A percentile compares a stretch with the other conserved stretches of the same genome.
phyloP scores from a whole-genome alignment of 2,329 filamentous ascomycete genomes.

The Byssoonygena ceratinophila region DNA sequence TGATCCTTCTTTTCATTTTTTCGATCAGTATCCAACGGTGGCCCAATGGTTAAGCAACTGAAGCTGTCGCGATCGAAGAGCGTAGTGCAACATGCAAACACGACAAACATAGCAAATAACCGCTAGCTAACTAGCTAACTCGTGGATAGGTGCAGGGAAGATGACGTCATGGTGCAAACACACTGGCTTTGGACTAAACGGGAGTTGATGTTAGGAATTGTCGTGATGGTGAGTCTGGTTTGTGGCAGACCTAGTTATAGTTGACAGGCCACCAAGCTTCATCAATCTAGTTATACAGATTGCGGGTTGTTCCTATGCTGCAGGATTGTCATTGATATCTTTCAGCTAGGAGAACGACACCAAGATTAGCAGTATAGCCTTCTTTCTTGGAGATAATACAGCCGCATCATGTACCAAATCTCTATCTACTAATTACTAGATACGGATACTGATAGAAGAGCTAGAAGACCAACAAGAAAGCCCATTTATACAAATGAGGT shows the following conservation, averaged over 20 bases:
- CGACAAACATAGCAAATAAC: slow-evolving; percentile 1
- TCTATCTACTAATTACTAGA: slow-evolving; percentile 1
- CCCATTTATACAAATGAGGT: not conserved
- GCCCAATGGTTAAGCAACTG: not conserved
- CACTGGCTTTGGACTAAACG: too few species aligned
- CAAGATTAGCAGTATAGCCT: too few species aligned
- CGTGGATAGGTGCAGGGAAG: not conserved
- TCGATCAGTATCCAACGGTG: not conserved
- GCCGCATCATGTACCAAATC: not conserved
- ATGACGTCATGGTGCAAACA: not conserved
- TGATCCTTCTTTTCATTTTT: slow-evolving; percentile 46
- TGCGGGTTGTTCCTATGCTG: too few species aligned
- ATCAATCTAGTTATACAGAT: too few species aligned
- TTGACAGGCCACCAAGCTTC: too few species aligned
- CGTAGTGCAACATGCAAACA: not conserved
- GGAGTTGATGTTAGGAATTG: too few species aligned
- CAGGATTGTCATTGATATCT: too few species aligned
- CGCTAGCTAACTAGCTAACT: not conserved
- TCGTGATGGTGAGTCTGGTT: too few species aligned
- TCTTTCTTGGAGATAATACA: too few species aligned
- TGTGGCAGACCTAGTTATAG: too few species aligned
- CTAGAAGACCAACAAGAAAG: too few species aligned
- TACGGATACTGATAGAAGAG: not conserved
- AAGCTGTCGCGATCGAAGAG: not conserved
- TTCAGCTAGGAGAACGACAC: too few species aligned